These are phyloP conservation scores for Coemansia sp. DNA, from an alignment of 192 early-diverging fungal species.

Conservation along the genomic window DNA sequence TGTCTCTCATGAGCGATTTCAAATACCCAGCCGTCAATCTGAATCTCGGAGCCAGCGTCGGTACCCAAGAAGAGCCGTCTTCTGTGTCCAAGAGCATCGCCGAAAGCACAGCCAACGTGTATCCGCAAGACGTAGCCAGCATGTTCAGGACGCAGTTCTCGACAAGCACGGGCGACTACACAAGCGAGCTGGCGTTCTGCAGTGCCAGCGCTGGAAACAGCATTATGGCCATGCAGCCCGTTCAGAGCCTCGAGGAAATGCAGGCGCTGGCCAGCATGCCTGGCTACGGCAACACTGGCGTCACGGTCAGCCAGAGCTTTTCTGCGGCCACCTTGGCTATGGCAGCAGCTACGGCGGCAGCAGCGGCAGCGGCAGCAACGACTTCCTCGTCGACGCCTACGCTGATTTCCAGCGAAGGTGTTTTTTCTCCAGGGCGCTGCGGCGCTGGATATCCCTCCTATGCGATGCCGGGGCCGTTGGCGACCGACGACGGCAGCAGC, in stretches of 20 bases:
- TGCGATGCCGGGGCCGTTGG: neutral
- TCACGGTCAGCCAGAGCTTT: neutral
- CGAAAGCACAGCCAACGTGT: neutral
- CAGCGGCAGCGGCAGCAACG: too few relatives aligned
- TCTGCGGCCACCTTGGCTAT: neutral
- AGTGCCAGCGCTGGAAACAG: neutral
- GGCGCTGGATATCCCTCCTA: neutral
- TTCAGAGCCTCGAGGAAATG: neutral
- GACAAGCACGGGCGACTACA: neutral
- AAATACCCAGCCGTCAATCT: neutral
- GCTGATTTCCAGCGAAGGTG: too few relatives aligned
- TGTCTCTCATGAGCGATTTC: neutral
- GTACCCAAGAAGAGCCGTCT: neutral
- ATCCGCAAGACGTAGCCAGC: neutral
- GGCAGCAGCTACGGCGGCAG: neutral
- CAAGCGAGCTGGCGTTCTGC: neutral
- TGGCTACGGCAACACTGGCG: neutral
- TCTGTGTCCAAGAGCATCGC: neutral
- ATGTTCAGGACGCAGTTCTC: neutral
- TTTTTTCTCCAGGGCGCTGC: too few relatives aligned
- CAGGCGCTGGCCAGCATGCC: neutral
- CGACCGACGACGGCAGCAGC: neutral
- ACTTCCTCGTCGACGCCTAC: too few relatives aligned
- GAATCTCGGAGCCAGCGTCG: neutral
- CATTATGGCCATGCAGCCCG: neutral